phyloP scores from a whole-genome alignment of 352 stramenopile species.

The Halophytophthora polymorphica region DNA sequence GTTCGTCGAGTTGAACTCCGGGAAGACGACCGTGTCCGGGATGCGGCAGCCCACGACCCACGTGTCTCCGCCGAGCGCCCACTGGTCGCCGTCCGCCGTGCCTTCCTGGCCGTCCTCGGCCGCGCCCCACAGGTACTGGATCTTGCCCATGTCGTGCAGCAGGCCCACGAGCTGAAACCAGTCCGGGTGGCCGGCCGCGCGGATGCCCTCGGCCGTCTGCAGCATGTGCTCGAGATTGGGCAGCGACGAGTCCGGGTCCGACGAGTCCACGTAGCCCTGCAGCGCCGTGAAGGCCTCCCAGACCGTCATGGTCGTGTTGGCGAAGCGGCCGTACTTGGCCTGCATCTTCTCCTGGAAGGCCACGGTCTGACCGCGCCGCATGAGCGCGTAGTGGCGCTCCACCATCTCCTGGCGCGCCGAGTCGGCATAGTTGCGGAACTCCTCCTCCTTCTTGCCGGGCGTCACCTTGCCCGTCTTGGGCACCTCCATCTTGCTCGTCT shows the following conservation, averaged over 20 bases:
- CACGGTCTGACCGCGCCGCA: conserved; percentile 71
- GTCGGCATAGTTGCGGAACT: conserved; percentile 82
- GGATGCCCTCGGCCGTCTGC: conserved; percentile 93
- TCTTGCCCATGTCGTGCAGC: conserved; percentile 94
- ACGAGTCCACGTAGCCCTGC: conserved; percentile 92
- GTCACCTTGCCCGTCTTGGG: conserved; percentile 23
- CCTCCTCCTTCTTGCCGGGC: conserved; percentile 60
- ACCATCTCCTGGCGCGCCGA: conserved; percentile 60
- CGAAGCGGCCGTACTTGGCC: conserved; percentile 65
- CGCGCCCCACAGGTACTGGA: conserved; percentile 91
- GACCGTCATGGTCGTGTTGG: conserved; percentile 87
- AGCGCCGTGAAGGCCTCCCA: conserved; percentile 89
- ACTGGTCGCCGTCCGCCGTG: conserved; percentile 86
- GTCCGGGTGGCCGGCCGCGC: conserved; percentile 85
- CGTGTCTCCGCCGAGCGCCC: conserved; percentile 92
- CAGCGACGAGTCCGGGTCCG: conserved; percentile 88
- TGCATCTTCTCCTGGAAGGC: conserved; percentile 74
- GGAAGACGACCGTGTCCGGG: conserved; percentile 87
- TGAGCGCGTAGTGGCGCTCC: conserved; percentile 75
- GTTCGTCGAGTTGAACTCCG: conserved; percentile 89
- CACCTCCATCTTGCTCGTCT: conserved; percentile 26
- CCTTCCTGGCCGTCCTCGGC: conserved; percentile 86
- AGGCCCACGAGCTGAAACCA: conserved; percentile 92
- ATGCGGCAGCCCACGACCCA: conserved; percentile 91
- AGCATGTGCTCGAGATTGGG: conserved; percentile 92